Evolutionary conservation across 345 rosid species (phyloP), one percentile per base, ranked within the genome.

Genomic region (Balakata baccata): DNA sequence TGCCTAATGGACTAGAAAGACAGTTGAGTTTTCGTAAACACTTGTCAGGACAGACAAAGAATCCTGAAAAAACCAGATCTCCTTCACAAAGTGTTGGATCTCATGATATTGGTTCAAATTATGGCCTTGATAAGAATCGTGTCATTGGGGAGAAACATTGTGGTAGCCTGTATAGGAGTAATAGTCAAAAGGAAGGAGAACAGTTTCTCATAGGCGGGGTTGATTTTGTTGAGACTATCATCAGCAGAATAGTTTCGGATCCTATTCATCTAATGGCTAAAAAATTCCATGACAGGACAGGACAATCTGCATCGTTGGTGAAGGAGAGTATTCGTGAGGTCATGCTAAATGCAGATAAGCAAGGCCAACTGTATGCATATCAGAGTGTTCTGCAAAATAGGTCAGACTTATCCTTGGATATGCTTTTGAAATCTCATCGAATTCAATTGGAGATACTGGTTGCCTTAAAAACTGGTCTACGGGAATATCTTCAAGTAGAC

Each of bases 381-480:
- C 94, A 83, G 78, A 86, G 81, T 69, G 87, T 89, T 12, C 78
- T 95, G 69, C 92, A 74, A 69, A 84, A 76, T 85, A 83, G 88
- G 75, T 82, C 91, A 75, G 98, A 90, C 69, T 80, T 91, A 41
- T 84, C 88, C 47, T 57, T 85, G 74, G 96, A 91, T 39, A 70
- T 79, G 83, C 84, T 95, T 39, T 58, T 74, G 63, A 88, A 89
- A 73, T 80, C 86, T 23, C 96, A 95, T 83, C 85, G 89, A 11
- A 71, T 81, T 84, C 99, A 95, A 79, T 81, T 95, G 80, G 97
- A 91, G 79, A 90, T 91, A 78, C 76, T 92, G 89, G 93, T 89
- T 45, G 92, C 98, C 45, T 73, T 95, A 70, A 91, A 84, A 87
- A 82, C 93, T 38, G 93, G 97, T 34, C 70, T 88, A 11, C 75